These are phyloP conservation scores for Penicillium waksmanii DNA, from an alignment of 495 filamentous ascomycete species.

Conservation along the genomic window DNA sequence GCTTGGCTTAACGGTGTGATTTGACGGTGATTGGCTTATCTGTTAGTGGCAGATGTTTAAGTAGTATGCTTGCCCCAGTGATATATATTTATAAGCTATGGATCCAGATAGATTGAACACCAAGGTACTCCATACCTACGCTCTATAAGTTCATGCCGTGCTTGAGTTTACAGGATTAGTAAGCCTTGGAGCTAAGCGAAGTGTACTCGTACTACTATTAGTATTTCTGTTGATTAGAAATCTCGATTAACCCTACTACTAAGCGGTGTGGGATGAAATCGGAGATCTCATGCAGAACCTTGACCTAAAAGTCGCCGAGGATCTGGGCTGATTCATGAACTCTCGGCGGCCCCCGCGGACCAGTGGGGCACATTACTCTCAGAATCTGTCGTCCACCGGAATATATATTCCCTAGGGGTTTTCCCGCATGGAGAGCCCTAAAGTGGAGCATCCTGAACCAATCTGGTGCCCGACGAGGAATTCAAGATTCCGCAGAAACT, in stretches of 20 bases:
- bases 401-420: conserved; percentile 17
- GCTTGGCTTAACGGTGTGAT: not conserved
- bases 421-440: not conserved
- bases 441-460: not conserved
- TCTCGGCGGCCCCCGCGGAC: no score
- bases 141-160: no score
- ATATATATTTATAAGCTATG: no score
- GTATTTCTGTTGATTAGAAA: not conserved
- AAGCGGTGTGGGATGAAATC: conserved; percentile 2
- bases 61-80: no score
- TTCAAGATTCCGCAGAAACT: conserved; percentile 21
- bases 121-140: no score
- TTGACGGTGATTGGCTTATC: not conserved
- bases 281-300: conserved; percentile 6
- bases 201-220: no score
- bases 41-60: no score
- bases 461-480: conserved; percentile 16
- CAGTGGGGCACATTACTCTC: not conserved
- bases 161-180: no score
- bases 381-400: conserved; percentile 4
- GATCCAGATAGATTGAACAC: no score
- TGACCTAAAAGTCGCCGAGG: conserved; percentile 1
- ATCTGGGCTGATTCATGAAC: conserved; percentile 6
- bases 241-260: no score
- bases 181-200: no score